Evolutionary conservation across 768 basidiomycete species (phyloP).

Genomic region (Pleurotus platypus): DNA sequence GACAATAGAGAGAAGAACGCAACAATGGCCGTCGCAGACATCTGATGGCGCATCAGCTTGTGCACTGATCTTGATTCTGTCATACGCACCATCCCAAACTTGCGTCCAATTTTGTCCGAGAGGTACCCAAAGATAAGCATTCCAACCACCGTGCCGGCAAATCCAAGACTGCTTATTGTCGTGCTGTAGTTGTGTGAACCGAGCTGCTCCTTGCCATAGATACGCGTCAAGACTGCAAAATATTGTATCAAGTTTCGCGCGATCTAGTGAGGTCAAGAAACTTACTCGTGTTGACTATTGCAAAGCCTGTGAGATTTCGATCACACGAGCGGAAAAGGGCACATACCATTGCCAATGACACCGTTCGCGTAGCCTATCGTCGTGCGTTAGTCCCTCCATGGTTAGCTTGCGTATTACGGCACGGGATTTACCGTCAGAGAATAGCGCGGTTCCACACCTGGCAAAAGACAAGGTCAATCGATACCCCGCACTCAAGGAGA

Average conservation of each 20-base stretch:
- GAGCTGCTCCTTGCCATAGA: conserved; percentile 62
- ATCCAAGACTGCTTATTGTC: conserved; percentile 65
- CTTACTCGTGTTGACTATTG: conserved; percentile 65
- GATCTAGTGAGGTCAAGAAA: neutral
- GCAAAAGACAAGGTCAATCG: conserved; percentile 3
- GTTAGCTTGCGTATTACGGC: neutral
- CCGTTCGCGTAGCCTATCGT: conserved; percentile 73
- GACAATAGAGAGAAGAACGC: conserved; percentile 81
- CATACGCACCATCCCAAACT: conserved; percentile 78
- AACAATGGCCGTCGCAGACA: conserved; percentile 81
- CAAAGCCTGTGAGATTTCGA: neutral
- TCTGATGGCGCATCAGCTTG: conserved; percentile 36
- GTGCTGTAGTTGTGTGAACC: conserved; percentile 54
- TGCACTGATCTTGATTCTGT: too few species aligned
- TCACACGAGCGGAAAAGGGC: conserved; percentile 4
- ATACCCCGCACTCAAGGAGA: neutral
- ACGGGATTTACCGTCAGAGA: conserved; percentile 66
- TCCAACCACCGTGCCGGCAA: conserved; percentile 85
- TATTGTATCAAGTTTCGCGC: too few species aligned
- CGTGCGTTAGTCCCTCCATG: neutral
- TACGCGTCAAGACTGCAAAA: conserved; percentile 56
- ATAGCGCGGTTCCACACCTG: conserved; percentile 84
- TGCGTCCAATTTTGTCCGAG: conserved; percentile 83
- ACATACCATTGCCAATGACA: conserved; percentile 71
- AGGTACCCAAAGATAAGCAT: conserved; percentile 63